phyloP scores from a whole-genome alignment of 2,329 filamentous ascomycete genomes.

The Exophiala lecanii-corni region DNA sequence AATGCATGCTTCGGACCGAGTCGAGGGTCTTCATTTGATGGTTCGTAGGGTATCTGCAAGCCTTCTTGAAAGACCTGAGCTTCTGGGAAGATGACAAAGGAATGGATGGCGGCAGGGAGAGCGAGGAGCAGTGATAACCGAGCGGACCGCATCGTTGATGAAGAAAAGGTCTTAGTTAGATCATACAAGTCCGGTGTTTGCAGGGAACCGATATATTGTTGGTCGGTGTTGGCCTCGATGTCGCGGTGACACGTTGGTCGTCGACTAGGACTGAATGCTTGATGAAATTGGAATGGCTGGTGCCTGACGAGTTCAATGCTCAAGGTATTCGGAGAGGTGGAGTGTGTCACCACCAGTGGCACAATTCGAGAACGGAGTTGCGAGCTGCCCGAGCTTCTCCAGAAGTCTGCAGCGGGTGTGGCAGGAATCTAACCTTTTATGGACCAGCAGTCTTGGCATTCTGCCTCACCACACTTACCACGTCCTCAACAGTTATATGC shows the following conservation, averaged over 20 bases:
- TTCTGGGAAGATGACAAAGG: constrained; percentile 21
- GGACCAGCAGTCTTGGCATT: too few relatives aligned
- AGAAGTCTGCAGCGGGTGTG: too few relatives aligned
- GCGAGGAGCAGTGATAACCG: constrained; percentile 8
- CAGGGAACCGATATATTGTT: neutral
- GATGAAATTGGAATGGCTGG: neutral
- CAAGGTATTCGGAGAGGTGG: too few relatives aligned
- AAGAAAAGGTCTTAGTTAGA: too few relatives aligned
- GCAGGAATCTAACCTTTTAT: too few relatives aligned
- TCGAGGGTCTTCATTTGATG: neutral
- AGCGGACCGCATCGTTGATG: constrained; percentile 10
- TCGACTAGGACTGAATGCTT: neutral
- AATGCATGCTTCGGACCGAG: neutral
- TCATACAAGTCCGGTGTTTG: neutral
- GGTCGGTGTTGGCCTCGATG: neutral
- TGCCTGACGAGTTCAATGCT: too few relatives aligned
- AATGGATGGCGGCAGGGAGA: constrained; percentile 13
- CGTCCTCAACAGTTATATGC: too few relatives aligned
- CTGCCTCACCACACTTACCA: too few relatives aligned
- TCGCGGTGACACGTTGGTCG: neutral
- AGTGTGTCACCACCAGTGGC: too few relatives aligned
- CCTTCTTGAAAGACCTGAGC: constrained; percentile 17
- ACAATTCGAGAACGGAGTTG: too few relatives aligned
- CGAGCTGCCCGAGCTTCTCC: too few relatives aligned
- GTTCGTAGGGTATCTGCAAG: neutral